Conservation (phyloP, 192 early-diverging fungal species). For the Coemansia reversa region DNA sequence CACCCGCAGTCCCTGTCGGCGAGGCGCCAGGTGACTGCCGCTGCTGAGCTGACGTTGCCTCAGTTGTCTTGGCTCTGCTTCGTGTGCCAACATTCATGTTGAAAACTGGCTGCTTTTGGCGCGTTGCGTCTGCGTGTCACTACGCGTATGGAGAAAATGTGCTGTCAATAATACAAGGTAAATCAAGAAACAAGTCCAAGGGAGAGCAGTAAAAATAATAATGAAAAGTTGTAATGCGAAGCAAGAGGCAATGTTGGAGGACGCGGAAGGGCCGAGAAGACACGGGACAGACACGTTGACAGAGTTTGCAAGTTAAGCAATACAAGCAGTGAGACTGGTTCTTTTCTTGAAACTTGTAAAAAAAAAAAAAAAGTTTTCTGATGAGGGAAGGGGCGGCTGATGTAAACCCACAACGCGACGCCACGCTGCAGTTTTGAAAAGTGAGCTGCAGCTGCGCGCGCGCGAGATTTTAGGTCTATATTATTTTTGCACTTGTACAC, state of each 20-base stretch:
- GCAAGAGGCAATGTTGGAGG: neutral
- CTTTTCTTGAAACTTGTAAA: neutral
- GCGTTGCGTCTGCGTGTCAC: slow-evolving; percentile 2
- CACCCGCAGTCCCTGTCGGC: neutral
- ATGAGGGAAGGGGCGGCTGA: neutral
- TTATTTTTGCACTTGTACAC: neutral
- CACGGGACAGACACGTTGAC: neutral
- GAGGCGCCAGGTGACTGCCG: neutral
- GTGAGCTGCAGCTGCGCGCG: neutral
- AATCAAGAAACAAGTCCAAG: neutral
- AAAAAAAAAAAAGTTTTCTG: slow-evolving; percentile 13
- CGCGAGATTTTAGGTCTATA: neutral
- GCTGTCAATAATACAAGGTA: slow-evolving; percentile 3
- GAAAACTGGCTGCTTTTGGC: neutral
- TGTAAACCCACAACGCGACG: slow-evolving; percentile 10
- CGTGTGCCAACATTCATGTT: slow-evolving; percentile 45
- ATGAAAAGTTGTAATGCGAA: neutral
- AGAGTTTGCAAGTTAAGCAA: neutral
- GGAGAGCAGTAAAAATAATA: neutral
- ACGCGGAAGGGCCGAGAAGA: neutral
- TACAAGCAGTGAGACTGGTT: neutral
- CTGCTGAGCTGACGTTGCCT: slow-evolving; percentile 9
- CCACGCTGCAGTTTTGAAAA: neutral
- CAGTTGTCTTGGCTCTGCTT: slow-evolving; percentile 27
- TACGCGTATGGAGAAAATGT: slow-evolving; percentile 6